Percentiles rank a stretch among this genome's conserved stretches.
phyloP scores from a whole-genome alignment of 805 yeast genomes.

The Sugiyamaella floridensis region DNA sequence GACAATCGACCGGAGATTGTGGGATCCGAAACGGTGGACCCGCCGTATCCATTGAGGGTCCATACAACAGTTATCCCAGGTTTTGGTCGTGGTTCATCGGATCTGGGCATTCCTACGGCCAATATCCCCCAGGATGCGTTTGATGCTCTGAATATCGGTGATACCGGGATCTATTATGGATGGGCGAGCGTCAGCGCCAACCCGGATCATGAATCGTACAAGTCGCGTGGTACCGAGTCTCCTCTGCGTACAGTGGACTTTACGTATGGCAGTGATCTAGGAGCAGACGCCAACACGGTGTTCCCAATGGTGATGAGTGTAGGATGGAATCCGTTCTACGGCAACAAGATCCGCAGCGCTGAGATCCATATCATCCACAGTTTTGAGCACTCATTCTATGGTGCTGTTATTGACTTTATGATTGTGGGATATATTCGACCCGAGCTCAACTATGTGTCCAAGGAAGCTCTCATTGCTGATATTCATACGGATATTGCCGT shows the following conservation, averaged over 20 bases:
- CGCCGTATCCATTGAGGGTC: slow-evolving; percentile 33
- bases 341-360: slow-evolving; percentile 72
- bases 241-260: slow-evolving; percentile 37
- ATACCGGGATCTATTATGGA: slow-evolving; percentile 90
- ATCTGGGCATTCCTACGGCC: slow-evolving; percentile 93
- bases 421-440: slow-evolving; percentile 89
- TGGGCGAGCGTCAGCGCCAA: slow-evolving; percentile 41
- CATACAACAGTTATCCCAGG: slow-evolving; percentile 57
- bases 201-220: slow-evolving; percentile 17
- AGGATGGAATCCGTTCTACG: slow-evolving; percentile 92
- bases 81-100: slow-evolving; percentile 92
- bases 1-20: slow-evolving; percentile 25
- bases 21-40: slow-evolving; percentile 27
- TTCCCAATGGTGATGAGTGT: slow-evolving; percentile 91
- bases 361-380: slow-evolving; percentile 77
- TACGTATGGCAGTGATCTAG: slow-evolving; percentile 53
- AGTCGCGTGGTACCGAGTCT: slow-evolving; percentile 4
- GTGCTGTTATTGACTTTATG: slow-evolving; percentile 61
- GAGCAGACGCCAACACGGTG: slow-evolving; percentile 38
- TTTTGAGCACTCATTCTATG: slow-evolving; percentile 67
- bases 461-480: slow-evolving; percentile 79
- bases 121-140: slow-evolving; percentile 60
- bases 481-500: slow-evolving; percentile 72
- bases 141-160: slow-evolving; percentile 33
- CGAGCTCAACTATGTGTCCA: slow-evolving; percentile 75